phyloP scores from a whole-genome alignment of 257 asterid species.

The Leptodermis oblonga region DNA sequence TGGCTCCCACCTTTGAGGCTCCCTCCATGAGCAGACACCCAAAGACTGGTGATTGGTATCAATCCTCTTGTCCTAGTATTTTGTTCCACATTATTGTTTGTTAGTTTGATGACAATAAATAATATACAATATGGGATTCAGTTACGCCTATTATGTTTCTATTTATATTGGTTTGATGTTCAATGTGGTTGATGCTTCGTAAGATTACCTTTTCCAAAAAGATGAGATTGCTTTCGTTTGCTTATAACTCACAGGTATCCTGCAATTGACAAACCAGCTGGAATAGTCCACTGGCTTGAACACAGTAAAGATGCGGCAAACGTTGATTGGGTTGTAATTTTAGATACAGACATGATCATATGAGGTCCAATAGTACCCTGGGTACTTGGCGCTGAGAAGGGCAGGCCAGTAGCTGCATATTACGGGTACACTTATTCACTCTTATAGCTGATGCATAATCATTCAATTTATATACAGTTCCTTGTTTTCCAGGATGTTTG shows the following conservation, averaged over 20 bases:
- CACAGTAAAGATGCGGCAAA: no score
- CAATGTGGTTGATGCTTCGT: no score
- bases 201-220: slow-evolving; percentile 2
- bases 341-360: no score
- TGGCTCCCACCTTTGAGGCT: no score
- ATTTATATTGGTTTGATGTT: no score
- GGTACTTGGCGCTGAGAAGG: slow-evolving; percentile 98
- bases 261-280: no score
- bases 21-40: no score
- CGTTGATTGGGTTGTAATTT: no score
- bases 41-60: slow-evolving; percentile 78
- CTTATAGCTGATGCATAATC: not conserved
- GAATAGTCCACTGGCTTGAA: no score
- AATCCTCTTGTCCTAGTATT: not conserved
- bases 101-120: no score
- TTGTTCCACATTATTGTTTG: not conserved
- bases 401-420: slow-evolving; percentile 87
- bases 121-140: not conserved
- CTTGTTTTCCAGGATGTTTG: not conserved
- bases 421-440: slow-evolving; percentile 59
- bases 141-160: not conserved
- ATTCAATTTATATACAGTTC: not conserved
- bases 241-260: slow-evolving; percentile 37
- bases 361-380: slow-evolving; percentile 92
- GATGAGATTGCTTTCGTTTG: not conserved